A percentile compares a stretch with the other conserved stretches of the same genome.
phyloP scores from a whole-genome alignment of 73 alveolate species.

The Urostyla sp. region DNA sequence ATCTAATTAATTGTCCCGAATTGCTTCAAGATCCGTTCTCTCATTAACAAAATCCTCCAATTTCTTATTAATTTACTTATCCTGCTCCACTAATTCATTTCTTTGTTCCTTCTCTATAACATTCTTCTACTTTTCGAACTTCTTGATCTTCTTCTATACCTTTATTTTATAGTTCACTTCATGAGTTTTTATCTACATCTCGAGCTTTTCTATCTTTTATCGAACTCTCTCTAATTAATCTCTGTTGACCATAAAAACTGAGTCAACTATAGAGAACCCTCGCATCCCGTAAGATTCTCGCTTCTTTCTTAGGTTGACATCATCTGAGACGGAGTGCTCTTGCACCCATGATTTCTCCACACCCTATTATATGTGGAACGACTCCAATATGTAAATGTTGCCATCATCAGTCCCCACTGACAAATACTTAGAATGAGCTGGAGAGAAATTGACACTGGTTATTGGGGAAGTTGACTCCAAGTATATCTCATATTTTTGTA shows the following conservation, averaged over 20 bases:
- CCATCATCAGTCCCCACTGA: conserved; percentile 62
- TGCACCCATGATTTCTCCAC: conserved; percentile 34
- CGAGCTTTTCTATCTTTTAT: conserved; percentile 49
- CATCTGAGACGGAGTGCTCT: conserved; percentile 45
- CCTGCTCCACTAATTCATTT: conserved; percentile 37
- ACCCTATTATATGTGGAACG: conserved; percentile 11
- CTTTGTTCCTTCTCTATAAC: conserved; percentile 57
- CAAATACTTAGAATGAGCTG: conserved; percentile 28
- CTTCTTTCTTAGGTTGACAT: conserved; percentile 24
- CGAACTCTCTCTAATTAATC: conserved; percentile 38
- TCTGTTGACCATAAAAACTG: conserved; percentile 33
- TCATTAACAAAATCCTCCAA: conserved; percentile 25
- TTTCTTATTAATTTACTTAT: not conserved
- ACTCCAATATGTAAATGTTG: conserved; percentile 47
- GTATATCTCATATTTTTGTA: conserved; percentile 31
- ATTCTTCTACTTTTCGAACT: conserved; percentile 59
- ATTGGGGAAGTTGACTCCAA: conserved; percentile 45
- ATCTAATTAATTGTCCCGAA: not conserved
- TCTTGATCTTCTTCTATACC: conserved; percentile 45
- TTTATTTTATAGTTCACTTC: conserved; percentile 40
- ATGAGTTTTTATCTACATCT: conserved; percentile 43
- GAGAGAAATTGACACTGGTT: conserved; percentile 50
- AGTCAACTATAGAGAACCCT: conserved; percentile 55
- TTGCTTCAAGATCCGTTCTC: not conserved
- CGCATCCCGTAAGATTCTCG: conserved; percentile 59